phyloP scores from a whole-genome alignment of 208 protist species.

The Kentomonas sorsogonicus region DNA sequence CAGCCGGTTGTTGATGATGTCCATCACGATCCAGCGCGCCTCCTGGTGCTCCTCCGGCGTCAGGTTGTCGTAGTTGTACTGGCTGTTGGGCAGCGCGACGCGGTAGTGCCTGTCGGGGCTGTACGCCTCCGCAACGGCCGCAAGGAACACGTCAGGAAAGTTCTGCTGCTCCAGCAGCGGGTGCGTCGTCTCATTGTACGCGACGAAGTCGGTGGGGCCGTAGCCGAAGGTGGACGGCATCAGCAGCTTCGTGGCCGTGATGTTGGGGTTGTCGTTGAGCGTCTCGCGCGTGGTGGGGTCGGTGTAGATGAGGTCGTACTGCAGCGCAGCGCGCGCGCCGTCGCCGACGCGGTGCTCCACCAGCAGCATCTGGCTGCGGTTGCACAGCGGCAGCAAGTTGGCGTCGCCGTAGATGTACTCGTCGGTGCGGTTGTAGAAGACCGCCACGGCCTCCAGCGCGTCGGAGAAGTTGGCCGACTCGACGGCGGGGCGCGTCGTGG shows the following conservation, averaged over 20 bases:
- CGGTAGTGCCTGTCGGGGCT: conserved; percentile 12
- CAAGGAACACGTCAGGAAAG: conserved; percentile 14
- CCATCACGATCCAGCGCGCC: conserved; percentile 36
- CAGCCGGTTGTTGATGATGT: conserved; percentile 18
- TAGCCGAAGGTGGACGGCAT: conserved; percentile 49
- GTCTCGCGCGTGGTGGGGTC: conserved; percentile 13
- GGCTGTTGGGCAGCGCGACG: conserved; percentile 15
- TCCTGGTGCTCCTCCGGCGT: conserved; percentile 22
- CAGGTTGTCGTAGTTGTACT: conserved; percentile 28
- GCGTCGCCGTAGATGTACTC: conserved; percentile 37
- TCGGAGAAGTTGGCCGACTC: conserved; percentile 11
- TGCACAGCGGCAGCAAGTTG: conserved; percentile 53
- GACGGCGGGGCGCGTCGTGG: conserved; percentile 16
- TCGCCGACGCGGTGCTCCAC: conserved; percentile 26
- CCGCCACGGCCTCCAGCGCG: conserved; percentile 17
- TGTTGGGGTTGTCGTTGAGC: conserved; percentile 26
- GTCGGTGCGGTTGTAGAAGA: conserved; percentile 62
- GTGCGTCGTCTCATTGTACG: conserved; percentile 29
- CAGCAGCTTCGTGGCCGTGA: conserved; percentile 59
- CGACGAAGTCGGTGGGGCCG: conserved; percentile 8
- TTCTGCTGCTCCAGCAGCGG: conserved; percentile 15
- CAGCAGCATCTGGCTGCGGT: conserved; percentile 23
- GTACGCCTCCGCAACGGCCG: conserved; percentile 16
- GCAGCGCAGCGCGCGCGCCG: conserved; percentile 20
- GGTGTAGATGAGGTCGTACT: conserved; percentile 59